Conservation (phyloP, 1,139 yeast genomes). For the Saccharomyces hybrid region DNA sequence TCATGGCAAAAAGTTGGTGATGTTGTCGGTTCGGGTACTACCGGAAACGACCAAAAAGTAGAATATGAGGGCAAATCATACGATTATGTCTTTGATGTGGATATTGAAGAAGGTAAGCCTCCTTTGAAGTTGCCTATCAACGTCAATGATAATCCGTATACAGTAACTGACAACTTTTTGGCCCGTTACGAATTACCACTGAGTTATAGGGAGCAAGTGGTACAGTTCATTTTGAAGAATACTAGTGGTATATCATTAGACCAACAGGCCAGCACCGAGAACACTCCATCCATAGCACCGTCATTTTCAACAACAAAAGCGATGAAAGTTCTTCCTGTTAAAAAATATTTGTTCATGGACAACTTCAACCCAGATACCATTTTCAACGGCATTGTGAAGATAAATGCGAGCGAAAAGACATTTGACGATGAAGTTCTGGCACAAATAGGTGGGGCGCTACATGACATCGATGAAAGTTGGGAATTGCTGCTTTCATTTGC, state of each 20-base stretch:
- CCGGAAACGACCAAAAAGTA: constrained; percentile 46
- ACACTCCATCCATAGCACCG: too few relatives aligned
- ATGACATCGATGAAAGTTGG: constrained; percentile 30
- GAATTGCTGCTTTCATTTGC: constrained; percentile 36
- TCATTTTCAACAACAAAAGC: too few relatives aligned
- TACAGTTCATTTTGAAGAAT: too few relatives aligned
- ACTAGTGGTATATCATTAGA: too few relatives aligned
- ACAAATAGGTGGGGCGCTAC: constrained; percentile 34
- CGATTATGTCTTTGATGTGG: constrained; percentile 94
- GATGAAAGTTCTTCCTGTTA: constrained; percentile 30
- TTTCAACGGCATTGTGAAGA: constrained; percentile 34
- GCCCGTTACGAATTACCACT: constrained; percentile 69
- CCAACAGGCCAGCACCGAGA: too few relatives aligned
- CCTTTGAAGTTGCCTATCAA: constrained; percentile 87
- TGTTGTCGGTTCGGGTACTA: constrained; percentile 63
- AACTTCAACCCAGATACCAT: constrained; percentile 31
- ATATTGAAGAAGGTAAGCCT: constrained; percentile 82
- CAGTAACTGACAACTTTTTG: constrained; percentile 73
- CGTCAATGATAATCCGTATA: constrained; percentile 72
- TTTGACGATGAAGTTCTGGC: constrained; percentile 32
- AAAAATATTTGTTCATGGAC: constrained; percentile 27
- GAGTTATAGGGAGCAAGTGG: too few relatives aligned
- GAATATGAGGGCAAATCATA: constrained; percentile 63
- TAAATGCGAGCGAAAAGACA: constrained; percentile 33
- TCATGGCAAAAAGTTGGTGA: constrained; percentile 88